A percentile compares a stretch with the other conserved stretches of the same genome.
Conservation (phyloP, 192 early-diverging fungal genomes). For the Chytriomyces sp. region DNA sequence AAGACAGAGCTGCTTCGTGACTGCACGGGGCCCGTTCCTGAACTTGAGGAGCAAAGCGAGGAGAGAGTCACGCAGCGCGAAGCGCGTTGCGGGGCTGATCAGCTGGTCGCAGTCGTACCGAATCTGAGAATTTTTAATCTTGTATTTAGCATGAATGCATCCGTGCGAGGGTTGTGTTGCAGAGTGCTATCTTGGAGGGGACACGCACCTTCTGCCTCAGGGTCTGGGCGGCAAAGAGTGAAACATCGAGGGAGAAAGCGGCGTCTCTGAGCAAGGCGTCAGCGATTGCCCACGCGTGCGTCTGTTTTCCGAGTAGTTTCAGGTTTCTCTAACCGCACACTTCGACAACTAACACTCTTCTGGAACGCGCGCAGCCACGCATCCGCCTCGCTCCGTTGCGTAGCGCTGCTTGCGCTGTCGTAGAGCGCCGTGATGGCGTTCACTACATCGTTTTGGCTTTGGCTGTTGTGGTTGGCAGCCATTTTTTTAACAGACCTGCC, state of each 20-base stretch:
- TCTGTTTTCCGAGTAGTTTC: no score
- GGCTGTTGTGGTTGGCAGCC: no score
- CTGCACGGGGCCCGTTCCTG: constrained; percentile 59
- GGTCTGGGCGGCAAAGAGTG: constrained; percentile 93
- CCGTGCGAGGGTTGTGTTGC: not conserved
- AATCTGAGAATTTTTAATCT: constrained; percentile 51
- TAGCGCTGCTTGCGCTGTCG: not conserved
- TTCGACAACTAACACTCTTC: constrained; percentile 67
- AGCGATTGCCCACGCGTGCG: constrained; percentile 82
- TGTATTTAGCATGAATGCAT: not conserved
- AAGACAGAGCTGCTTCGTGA: constrained; percentile 81
- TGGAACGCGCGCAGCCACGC: constrained; percentile 85
- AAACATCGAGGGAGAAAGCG: constrained; percentile 54
- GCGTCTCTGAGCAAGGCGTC: constrained; percentile 70
- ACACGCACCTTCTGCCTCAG: constrained; percentile 85
- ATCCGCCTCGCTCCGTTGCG: constrained; percentile 50
- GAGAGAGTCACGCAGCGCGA: constrained; percentile 77
- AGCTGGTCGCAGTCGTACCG: constrained; percentile 80
- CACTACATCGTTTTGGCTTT: no score
- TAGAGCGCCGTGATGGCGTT: not conserved
- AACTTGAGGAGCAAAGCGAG: constrained; percentile 61
- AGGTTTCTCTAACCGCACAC: not conserved
- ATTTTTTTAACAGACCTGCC: not conserved
- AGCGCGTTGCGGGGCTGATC: constrained; percentile 55
- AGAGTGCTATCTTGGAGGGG: no score